Evolutionary conservation across 169 alveolate species (phyloP).

Genomic region (Eimeria necatrix): DNA sequence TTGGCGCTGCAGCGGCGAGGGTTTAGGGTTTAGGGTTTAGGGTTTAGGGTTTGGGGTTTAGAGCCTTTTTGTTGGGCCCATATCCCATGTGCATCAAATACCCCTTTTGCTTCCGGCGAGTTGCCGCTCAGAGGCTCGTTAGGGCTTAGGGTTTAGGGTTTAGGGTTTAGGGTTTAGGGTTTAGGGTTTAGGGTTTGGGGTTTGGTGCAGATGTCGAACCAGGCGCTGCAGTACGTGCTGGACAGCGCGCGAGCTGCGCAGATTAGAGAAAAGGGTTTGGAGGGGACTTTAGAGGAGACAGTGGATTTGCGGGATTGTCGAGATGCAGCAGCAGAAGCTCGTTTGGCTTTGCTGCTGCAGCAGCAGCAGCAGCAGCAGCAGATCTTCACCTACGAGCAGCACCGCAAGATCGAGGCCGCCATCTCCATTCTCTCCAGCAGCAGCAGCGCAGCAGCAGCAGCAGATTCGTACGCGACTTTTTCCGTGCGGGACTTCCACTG

Average conservation of each 20-base stretch:
- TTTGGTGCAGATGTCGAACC: neutral
- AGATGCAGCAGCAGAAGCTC: conserved; percentile 16
- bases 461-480: neutral
- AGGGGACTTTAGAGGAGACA: neutral
- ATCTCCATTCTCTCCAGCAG: neutral
- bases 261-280: neutral
- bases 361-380: conserved; percentile 35
- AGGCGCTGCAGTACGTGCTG: neutral
- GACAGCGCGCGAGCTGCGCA: neutral
- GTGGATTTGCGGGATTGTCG: neutral
- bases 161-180: conserved; percentile 37
- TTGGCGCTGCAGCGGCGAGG: too few species aligned
- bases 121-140: too few species aligned
- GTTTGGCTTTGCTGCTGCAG: neutral
- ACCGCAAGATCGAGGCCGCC: conserved; percentile 18
- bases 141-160: neutral
- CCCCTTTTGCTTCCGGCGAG: too few species aligned
- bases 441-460: neutral
- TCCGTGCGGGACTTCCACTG: conserved; percentile 3
- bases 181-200: conserved; percentile 17
- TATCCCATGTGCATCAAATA: too few species aligned
- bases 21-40: too few species aligned
- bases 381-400: neutral
- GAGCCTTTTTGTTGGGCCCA: too few species aligned
- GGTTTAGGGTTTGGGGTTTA: too few species aligned